Conservation (phyloP, 495 filamentous ascomycete genomes). For the Penicillium atrosanguineum region DNA sequence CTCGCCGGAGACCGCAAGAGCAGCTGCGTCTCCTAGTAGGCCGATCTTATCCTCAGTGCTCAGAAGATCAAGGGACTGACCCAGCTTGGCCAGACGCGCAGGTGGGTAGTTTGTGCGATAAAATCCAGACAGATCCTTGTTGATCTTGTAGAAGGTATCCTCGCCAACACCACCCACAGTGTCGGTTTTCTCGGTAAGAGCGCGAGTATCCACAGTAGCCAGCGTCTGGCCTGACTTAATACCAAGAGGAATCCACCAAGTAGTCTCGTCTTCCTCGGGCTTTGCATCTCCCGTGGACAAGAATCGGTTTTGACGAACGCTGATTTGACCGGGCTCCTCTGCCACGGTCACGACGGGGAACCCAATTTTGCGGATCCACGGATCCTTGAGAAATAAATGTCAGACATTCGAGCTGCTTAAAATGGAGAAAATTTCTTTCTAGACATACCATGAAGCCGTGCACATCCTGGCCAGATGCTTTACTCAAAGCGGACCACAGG, state of each 20-base stretch:
- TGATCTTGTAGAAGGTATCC: conserved; percentile 83
- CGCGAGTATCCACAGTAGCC: conserved; percentile 36
- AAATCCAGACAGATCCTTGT: conserved; percentile 83
- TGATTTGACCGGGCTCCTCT: conserved; percentile 78
- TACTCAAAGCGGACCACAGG: conserved; percentile 85
- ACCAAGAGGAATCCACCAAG: conserved; percentile 94
- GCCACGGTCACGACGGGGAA: conserved; percentile 85
- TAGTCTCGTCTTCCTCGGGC: conserved; percentile 82
- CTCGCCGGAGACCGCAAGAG: conserved; percentile 83
- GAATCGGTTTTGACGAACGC: conserved; percentile 82
- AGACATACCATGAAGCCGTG: conserved; percentile 71
- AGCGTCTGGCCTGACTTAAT: conserved; percentile 56
- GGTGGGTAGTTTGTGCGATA: conserved; percentile 92
- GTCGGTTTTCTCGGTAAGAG: conserved; percentile 73
- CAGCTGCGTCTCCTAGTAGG: conserved; percentile 85
- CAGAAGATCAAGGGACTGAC: conserved; percentile 67
- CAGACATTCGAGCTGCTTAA: not conserved
- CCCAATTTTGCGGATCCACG: conserved; percentile 92
- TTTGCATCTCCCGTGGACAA: conserved; percentile 87
- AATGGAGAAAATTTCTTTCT: not conserved
- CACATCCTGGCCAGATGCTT: conserved; percentile 87
- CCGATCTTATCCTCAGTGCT: conserved; percentile 88
- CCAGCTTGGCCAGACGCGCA: conserved; percentile 71
- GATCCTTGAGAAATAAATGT: conserved; percentile 47
- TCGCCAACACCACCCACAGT: conserved; percentile 71